Conservation (phyloP, 208 protist genomes). For the Leishmania aethiopica region DNA sequence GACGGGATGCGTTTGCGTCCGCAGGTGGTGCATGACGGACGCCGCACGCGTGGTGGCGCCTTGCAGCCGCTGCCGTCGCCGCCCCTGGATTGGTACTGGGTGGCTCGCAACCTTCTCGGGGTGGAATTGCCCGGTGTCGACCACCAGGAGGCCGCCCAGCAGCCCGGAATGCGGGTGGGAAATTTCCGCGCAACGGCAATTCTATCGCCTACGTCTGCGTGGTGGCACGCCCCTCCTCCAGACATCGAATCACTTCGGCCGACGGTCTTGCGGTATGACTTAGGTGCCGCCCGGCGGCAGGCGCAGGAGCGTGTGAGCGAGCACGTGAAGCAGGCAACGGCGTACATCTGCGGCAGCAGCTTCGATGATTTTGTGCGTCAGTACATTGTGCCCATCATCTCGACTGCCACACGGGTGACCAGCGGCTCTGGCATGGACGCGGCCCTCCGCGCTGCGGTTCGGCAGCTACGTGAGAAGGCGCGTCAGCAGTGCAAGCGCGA, state of each 20-base stretch:
- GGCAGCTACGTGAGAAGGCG: slow-evolving; percentile 47
- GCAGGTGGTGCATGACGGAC: neutral
- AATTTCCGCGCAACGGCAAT: neutral
- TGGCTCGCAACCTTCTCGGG: neutral
- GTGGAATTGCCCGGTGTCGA: no score
- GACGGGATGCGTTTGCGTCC: neutral
- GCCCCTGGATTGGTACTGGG: slow-evolving; percentile 9
- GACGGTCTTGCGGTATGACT: slow-evolving; percentile 25
- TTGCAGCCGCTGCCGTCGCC: no score
- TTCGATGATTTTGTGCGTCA: slow-evolving; percentile 48
- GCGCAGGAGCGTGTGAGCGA: slow-evolving; percentile 13
- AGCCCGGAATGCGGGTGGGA: no score
- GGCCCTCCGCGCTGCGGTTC: slow-evolving; percentile 40
- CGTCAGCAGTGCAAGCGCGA: slow-evolving; percentile 23
- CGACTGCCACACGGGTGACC: slow-evolving; percentile 26
- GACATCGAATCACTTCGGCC: slow-evolving; percentile 24
- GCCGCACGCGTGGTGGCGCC: no score
- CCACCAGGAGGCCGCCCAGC: no score
- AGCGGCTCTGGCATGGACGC: slow-evolving; percentile 24
- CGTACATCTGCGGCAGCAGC: slow-evolving; percentile 26
- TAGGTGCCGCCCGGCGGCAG: neutral
- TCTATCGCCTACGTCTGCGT: neutral
- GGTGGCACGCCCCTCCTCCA: neutral
- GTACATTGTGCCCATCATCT: slow-evolving; percentile 49
- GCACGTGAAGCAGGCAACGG: slow-evolving; percentile 16